Percentiles rank a stretch among this genome's conserved stretches.
Conservation (phyloP, 108 stramenopile genomes). For the Cyclostephanos invisitatus region DNA sequence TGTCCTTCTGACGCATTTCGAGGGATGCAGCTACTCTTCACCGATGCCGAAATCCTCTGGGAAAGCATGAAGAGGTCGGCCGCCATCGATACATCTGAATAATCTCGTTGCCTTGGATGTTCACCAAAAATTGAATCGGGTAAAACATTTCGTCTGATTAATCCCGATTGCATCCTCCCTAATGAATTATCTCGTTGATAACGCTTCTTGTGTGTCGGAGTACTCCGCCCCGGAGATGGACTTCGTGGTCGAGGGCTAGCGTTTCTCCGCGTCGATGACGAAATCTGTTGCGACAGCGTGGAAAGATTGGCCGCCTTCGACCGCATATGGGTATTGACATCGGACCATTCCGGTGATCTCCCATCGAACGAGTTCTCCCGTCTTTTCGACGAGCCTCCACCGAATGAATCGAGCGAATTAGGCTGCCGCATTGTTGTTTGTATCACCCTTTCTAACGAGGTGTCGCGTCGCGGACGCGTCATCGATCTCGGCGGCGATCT, state of each 20-base stretch:
- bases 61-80: slow-evolving; percentile 8
- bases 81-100: slow-evolving; percentile 7
- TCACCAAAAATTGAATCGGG: not conserved
- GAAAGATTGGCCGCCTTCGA: slow-evolving; percentile 5
- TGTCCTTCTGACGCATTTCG: not conserved
- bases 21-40: not conserved
- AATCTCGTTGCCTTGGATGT: not conserved
- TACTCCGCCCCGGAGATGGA: not conserved
- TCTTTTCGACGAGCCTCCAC: not conserved
- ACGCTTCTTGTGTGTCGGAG: not conserved
- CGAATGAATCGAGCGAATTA: not conserved
- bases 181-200: not conserved
- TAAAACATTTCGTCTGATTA: not conserved
- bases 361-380: slow-evolving; percentile 3
- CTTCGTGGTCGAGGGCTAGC: slow-evolving; percentile 4
- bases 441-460: not conserved
- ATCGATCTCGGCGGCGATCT: not conserved
- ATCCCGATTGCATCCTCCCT: not conserved
- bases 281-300: slow-evolving; percentile 11
- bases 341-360: slow-evolving; percentile 5
- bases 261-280: not conserved
- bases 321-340: slow-evolving; percentile 6
- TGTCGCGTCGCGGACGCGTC: not conserved
- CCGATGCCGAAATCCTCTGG: not conserved
- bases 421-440: not conserved